Conservation (phyloP, 768 basidiomycete species). For the Pleurotus eryngii region DNA sequence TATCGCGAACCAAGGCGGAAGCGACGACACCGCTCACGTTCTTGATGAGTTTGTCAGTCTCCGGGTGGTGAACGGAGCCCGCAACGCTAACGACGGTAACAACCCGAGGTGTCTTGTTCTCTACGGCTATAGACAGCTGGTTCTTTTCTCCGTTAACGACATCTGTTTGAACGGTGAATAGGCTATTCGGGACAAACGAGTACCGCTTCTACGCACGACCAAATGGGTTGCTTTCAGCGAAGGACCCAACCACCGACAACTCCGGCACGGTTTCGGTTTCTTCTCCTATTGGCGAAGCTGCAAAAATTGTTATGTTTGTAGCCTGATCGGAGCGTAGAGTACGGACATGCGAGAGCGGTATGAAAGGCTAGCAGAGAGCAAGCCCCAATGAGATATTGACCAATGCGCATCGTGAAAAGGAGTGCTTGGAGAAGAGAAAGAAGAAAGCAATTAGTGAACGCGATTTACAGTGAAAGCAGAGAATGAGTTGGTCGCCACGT, state of each 20-base stretch:
- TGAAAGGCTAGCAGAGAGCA: conserved; percentile 12
- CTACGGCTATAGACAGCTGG: conserved; percentile 57
- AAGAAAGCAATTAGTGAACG: neutral
- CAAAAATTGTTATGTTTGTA: neutral
- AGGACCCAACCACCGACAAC: conserved; percentile 50
- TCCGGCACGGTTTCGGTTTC: conserved; percentile 45
- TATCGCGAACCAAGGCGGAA: neutral
- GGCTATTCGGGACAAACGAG: conserved; percentile 10
- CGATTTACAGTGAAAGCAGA: neutral
- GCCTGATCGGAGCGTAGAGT: conserved; percentile 6
- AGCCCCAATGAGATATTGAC: conserved; percentile 11
- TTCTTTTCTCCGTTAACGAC: conserved; percentile 84
- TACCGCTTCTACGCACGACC: conserved; percentile 52
- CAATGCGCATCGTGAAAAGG: conserved; percentile 17
- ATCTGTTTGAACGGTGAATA: conserved; percentile 39
- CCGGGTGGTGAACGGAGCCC: conserved; percentile 66
- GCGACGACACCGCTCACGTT: conserved; percentile 44
- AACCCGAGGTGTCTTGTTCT: conserved; percentile 74
- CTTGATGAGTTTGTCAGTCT: conserved; percentile 62
- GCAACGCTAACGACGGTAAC: conserved; percentile 62
- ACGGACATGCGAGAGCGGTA: conserved; percentile 17
- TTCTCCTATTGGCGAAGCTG: conserved; percentile 14
- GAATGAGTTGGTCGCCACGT: neutral
- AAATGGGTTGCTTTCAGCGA: conserved; percentile 72
- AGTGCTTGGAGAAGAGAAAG: neutral